A percentile compares a stretch with the other conserved stretches of the same genome.
Conservation (phyloP, 208 protist genomes). For the Lotmaria passim region DNA sequence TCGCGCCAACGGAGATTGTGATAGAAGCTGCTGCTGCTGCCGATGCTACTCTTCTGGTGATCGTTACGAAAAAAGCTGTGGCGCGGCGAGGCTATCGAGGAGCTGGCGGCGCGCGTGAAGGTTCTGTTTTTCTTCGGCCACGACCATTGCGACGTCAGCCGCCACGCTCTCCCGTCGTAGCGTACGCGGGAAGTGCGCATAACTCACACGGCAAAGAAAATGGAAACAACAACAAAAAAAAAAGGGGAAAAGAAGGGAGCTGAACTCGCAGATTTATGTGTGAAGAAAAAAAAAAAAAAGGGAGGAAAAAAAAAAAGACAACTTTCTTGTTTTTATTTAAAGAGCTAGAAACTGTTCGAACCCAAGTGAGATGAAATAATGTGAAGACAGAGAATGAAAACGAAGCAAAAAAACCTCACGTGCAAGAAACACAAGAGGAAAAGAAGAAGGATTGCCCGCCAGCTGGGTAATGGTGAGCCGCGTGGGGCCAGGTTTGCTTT, state of each 20-base stretch:
- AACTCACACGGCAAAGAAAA: conserved; percentile 5
- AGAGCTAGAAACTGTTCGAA: no score
- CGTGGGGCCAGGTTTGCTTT: not conserved
- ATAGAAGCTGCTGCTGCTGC: no score
- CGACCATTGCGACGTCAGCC: conserved; percentile 1
- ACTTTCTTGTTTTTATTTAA: no score
- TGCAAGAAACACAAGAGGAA: conserved; percentile 1
- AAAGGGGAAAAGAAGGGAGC: conserved; percentile 11
- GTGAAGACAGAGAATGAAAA: no score
- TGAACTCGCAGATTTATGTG: not conserved
- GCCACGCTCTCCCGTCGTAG: conserved; percentile 7
- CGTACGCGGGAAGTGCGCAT: conserved; percentile 5
- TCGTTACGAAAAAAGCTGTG: not conserved
- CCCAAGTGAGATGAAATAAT: no score
- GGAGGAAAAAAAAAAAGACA: conserved; percentile 1
- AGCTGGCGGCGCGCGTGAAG: not conserved
- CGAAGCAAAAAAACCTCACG: not conserved
- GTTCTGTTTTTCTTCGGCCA: not conserved
- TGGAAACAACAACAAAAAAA: not conserved
- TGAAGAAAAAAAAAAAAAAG: conserved; percentile 9
- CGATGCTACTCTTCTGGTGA: not conserved
- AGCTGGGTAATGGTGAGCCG: no score
- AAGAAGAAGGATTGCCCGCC: not conserved
- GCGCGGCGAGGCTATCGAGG: not conserved
- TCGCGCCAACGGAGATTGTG: not conserved